These are phyloP conservation scores for Clavulina sp. DNA, from an alignment of 768 basidiomycete genomes.

Conservation along the genomic window DNA sequence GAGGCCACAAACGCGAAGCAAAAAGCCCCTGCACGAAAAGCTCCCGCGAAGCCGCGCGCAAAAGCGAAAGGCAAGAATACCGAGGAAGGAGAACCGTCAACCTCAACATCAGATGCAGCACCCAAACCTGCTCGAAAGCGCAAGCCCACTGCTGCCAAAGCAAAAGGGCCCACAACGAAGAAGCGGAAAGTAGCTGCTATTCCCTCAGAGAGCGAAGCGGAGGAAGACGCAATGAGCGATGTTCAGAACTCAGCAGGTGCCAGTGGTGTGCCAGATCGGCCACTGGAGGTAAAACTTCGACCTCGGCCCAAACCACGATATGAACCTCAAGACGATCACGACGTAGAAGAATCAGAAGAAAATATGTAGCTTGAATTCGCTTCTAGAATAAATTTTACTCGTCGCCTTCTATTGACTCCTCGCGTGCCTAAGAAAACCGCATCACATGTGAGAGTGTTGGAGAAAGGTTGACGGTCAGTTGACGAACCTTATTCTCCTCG, in stretches of 20 bases:
- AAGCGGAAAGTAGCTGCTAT: conserved; percentile 1
- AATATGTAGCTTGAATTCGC: neutral
- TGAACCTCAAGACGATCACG: neutral
- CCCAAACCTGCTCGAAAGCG: neutral
- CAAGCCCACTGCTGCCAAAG: neutral
- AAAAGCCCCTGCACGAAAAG: too few species aligned
- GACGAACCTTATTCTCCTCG: conserved; percentile 56
- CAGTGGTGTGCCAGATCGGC: conserved; percentile 3
- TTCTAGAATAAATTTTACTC: neutral
- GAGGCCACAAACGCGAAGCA: too few species aligned
- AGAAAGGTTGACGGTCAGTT: neutral
- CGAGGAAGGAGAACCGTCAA: neutral
- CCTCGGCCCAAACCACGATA: conserved; percentile 7
- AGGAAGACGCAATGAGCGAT: neutral
- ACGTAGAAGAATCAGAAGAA: conserved; percentile 1
- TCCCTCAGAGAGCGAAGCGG: neutral
- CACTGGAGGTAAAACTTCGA: neutral
- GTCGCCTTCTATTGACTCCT: conserved; percentile 9
- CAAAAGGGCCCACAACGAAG: conserved; percentile 2
- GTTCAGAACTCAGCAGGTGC: neutral
- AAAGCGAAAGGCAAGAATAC: neutral
- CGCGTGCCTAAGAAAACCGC: conserved; percentile 2
- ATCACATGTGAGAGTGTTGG: neutral
- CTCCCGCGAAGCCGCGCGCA: too few species aligned
- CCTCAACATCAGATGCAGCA: neutral